These are phyloP conservation scores for Platanthera guangdongensis DNA, from an alignment of 106 monocot species.

Conservation along the genomic window DNA sequence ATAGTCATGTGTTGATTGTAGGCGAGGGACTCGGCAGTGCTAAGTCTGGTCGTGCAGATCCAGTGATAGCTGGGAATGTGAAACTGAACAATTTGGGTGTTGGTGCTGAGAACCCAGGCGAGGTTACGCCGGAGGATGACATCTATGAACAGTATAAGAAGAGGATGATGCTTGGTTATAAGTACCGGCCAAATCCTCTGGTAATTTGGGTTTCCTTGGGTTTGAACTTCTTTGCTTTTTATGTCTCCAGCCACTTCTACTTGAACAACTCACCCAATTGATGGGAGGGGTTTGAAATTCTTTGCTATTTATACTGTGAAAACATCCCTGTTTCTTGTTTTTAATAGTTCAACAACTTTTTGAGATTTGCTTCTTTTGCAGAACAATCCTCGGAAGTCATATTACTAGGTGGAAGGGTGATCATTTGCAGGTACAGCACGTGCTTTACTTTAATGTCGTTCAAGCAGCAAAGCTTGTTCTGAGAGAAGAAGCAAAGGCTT, in stretches of 20 bases:
- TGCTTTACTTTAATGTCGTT: neutral
- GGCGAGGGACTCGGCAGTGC: constrained; percentile 96
- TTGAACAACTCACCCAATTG: neutral
- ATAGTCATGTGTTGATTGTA: constrained; percentile 17
- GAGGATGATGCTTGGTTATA: constrained; percentile 84
- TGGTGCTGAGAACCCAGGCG: constrained; percentile 77
- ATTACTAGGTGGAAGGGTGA: constrained; percentile 18
- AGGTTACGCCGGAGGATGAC: constrained; percentile 69
- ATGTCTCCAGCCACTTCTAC: neutral
- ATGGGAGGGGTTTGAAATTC: neutral
- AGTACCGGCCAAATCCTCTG: constrained; percentile 68
- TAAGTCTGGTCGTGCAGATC: constrained; percentile 74
- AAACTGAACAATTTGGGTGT: constrained; percentile 79
- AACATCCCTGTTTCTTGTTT: neutral
- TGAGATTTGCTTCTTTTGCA: constrained; percentile 8
- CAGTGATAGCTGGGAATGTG: constrained; percentile 83
- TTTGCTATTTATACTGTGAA: neutral
- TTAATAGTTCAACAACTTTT: neutral
- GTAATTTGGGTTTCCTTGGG: constrained; percentile 15
- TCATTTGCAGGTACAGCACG: neutral
- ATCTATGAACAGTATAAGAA: constrained; percentile 93
- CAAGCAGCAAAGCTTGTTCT: neutral
- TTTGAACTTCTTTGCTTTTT: neutral
- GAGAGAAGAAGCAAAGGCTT: neutral
- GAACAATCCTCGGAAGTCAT: constrained; percentile 43